These are phyloP conservation scores for Rhynchosporium agropyri DNA, from an alignment of 2,329 filamentous ascomycete species.

Conservation along the genomic window DNA sequence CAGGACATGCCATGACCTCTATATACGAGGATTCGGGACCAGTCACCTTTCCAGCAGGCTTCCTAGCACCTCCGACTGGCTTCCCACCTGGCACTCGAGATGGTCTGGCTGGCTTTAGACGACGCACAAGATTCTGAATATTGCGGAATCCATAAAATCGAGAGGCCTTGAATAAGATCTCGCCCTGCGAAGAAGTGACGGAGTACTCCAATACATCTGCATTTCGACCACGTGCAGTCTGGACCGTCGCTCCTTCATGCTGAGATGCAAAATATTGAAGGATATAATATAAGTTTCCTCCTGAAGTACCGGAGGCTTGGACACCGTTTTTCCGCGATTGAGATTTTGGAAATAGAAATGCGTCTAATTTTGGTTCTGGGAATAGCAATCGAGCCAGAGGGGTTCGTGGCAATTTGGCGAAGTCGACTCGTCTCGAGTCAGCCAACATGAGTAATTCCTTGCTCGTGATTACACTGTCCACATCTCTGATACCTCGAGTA, in stretches of 20 bases:
- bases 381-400: conserved; percentile 61
- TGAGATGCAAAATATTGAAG: conserved; percentile 72
- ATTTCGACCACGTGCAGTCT: conserved; percentile 77
- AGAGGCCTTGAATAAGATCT: conserved; percentile 74
- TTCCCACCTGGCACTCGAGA: conserved; percentile 81
- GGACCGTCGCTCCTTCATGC: conserved; percentile 72
- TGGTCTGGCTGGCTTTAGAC: conserved; percentile 76
- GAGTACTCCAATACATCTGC: conserved; percentile 87
- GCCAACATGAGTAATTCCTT: conserved; percentile 92
- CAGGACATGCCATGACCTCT: conserved; percentile 98
- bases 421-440: conserved; percentile 75
- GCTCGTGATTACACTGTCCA: conserved; percentile 97
- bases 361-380: conserved; percentile 69
- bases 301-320: conserved; percentile 73
- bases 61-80: conserved; percentile 58
- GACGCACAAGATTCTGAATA: conserved; percentile 96
- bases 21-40: conserved; percentile 82
- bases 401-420: conserved; percentile 69
- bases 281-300: conserved; percentile 86
- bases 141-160: conserved; percentile 98
- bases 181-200: conserved; percentile 59
- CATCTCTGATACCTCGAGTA: conserved; percentile 71
- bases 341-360: conserved; percentile 72
- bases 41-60: conserved; percentile 51
- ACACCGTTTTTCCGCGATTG: conserved; percentile 49